These are phyloP conservation scores for Helotiales sp. DNA, from an alignment of 2,329 filamentous ascomycete species.

Conservation along the genomic window DNA sequence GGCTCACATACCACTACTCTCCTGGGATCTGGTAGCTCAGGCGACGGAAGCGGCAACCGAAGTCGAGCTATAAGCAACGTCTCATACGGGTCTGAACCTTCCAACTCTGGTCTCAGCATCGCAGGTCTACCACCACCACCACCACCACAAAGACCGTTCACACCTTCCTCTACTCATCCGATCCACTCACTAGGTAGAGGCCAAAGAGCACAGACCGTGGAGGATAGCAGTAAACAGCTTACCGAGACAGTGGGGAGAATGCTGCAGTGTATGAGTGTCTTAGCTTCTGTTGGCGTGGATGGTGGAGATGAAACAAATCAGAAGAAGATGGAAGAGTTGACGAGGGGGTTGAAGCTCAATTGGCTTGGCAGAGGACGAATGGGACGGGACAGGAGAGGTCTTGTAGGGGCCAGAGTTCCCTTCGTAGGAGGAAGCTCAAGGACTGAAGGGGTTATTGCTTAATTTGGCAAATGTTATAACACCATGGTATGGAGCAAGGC, in stretches of 20 bases:
- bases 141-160: slow-evolving; percentile 32
- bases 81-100: slow-evolving; percentile 53
- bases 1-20: slow-evolving; percentile 79
- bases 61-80: slow-evolving; percentile 87
- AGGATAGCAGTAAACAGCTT: slow-evolving; percentile 71
- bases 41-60: slow-evolving; percentile 55
- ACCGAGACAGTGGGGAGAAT: slow-evolving; percentile 94
- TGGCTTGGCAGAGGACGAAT: slow-evolving; percentile 92
- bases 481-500: background rate
- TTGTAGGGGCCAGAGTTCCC: slow-evolving; percentile 55
- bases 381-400: slow-evolving; percentile 83
- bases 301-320: slow-evolving; percentile 65
- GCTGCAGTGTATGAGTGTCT: slow-evolving; percentile 92
- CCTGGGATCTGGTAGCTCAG: slow-evolving; percentile 57
- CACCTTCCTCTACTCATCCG: slow-evolving; percentile 31
- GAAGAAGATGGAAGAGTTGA: slow-evolving; percentile 78
- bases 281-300: slow-evolving; percentile 65
- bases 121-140: slow-evolving; percentile 27
- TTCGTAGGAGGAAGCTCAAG: slow-evolving; percentile 3
- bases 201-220: slow-evolving; percentile 46
- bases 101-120: slow-evolving; percentile 26
- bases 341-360: slow-evolving; percentile 88
- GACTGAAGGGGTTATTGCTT: background rate
- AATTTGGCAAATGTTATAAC: background rate
- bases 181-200: slow-evolving; percentile 19